Evolutionary conservation across 768 basidiomycete genomes (phyloP).

Genomic region (Hydnomerulius pinastri): DNA sequence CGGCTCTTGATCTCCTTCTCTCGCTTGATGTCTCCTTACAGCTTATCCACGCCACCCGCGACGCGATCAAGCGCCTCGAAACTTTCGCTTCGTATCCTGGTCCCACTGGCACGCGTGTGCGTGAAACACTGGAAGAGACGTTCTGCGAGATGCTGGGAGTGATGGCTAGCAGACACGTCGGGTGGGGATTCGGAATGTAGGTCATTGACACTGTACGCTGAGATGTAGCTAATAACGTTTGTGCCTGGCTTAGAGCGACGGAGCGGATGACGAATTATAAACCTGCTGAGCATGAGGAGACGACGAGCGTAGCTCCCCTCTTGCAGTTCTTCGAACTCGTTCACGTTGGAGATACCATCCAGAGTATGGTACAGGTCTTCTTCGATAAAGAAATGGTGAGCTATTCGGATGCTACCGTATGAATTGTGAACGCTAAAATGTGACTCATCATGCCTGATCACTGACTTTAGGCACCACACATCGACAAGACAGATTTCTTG

Average conservation of each 20-base stretch:
- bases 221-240: constrained; percentile 1
- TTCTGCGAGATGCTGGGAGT: constrained; percentile 84
- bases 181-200: constrained; percentile 75
- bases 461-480: constrained; percentile 66
- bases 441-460: background rate
- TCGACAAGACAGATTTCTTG: constrained; percentile 91
- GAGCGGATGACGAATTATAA: constrained; percentile 89
- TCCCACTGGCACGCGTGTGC: constrained; percentile 80
- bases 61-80: constrained; percentile 89
- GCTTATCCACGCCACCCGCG: constrained; percentile 91
- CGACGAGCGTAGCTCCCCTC: constrained; percentile 85
- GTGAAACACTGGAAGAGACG: constrained; percentile 92
- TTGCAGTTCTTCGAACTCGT: constrained; percentile 98
- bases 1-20: constrained; percentile 78
- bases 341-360: constrained; percentile 95
- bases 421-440: background rate
- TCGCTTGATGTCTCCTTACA: constrained; percentile 91
- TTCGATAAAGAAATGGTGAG: constrained; percentile 94
- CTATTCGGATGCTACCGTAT: background rate
- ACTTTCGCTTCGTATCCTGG: constrained; percentile 89
- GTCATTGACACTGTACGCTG: background rate
- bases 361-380: constrained; percentile 97
- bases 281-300: constrained; percentile 82
- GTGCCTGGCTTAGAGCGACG: constrained; percentile 60
- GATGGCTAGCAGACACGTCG: constrained; percentile 76